Percentiles rank a stretch among this genome's conserved stretches.
These are phyloP conservation scores for Candida chauliodis DNA, from an alignment of 805 yeast genomes.

Conservation along the genomic window DNA sequence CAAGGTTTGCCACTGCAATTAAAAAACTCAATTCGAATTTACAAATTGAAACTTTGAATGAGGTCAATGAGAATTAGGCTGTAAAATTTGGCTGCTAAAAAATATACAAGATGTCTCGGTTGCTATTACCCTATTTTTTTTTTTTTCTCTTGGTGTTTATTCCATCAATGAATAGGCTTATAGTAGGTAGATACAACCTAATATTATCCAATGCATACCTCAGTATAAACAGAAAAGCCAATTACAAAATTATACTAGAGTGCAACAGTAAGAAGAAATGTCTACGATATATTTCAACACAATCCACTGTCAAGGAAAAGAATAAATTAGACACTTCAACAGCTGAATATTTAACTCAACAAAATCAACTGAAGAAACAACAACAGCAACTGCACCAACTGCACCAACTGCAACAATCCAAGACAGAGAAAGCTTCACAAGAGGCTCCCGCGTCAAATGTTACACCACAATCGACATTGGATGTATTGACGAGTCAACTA, in stretches of 20 bases:
- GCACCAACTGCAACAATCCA: background rate
- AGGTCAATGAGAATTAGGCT: background rate
- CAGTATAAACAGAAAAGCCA: background rate
- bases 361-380: constrained; percentile 1
- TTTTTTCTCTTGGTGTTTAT: constrained; percentile 1
- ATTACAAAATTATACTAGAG: background rate
- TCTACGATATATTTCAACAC: constrained; percentile 1
- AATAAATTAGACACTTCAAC: constrained; percentile 2
- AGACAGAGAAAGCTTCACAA: background rate
- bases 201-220: background rate
- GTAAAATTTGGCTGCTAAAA: background rate
- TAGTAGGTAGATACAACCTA: background rate
- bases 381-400: too few species aligned
- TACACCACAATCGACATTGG: constrained; percentile 1
- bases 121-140: background rate
- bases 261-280: background rate
- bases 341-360: constrained; percentile 1
- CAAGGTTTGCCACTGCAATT: background rate
- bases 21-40: background rate
- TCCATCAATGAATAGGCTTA: background rate
- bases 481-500: constrained; percentile 1
- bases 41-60: background rate
- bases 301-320: background rate
- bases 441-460: background rate
- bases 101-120: too few species aligned